Evolutionary conservation across 441 rosid species (phyloP).

Genomic region (Omphalea diandra): DNA sequence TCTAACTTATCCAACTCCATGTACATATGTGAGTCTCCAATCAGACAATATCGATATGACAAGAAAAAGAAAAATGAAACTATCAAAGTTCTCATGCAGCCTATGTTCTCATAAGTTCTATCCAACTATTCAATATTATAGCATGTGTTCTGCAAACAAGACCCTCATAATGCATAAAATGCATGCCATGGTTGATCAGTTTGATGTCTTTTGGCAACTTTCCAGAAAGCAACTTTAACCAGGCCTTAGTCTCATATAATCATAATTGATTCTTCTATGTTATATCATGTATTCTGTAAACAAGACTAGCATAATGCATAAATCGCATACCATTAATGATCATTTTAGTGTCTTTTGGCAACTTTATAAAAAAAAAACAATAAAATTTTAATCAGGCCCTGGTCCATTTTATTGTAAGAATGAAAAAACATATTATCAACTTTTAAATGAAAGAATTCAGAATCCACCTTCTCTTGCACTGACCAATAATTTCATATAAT

Average conservation of each 20-base stretch:
- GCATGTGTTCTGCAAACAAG: no score
- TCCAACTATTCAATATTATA: no score
- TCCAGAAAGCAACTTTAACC: no score
- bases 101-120: no score
- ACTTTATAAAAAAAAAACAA: neutral
- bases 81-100: neutral
- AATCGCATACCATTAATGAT: neutral
- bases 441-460: neutral
- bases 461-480: neutral
- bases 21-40: constrained; percentile 17
- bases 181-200: no score
- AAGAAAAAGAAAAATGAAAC: no score
- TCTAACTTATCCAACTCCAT: constrained; percentile 37
- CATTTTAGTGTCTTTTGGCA: neutral
- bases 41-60: constrained; percentile 17
- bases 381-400: neutral
- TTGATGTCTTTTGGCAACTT: no score
- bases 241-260: no score
- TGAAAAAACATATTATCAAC: neutral
- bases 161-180: no score
- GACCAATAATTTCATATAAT: neutral
- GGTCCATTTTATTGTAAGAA: neutral
- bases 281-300: neutral
- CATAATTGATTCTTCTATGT: constrained; percentile 5
- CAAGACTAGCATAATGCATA: neutral